These are phyloP conservation scores for Oryza officinalis DNA, from an alignment of 176 grass and related monocot genomes.

Conservation along the genomic window DNA sequence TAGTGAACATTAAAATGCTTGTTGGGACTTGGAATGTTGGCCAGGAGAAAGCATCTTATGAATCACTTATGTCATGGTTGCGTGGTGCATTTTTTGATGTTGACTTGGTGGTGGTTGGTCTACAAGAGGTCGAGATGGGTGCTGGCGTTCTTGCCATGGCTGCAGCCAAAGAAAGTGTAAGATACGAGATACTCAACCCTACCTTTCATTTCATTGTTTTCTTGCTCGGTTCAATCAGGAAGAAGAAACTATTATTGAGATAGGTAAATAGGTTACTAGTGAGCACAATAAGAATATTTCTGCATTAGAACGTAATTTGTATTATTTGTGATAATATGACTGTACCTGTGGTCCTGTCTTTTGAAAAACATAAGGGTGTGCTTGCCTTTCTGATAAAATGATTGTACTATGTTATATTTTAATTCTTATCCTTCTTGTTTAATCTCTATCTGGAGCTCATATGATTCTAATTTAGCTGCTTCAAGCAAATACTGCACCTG, in stretches of 20 bases:
- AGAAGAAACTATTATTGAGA: constrained; percentile 22
- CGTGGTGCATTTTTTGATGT: constrained; percentile 60
- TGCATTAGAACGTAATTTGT: constrained; percentile 1
- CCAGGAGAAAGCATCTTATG: constrained; percentile 74
- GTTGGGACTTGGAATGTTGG: constrained; percentile 95
- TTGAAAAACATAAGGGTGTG: not conserved
- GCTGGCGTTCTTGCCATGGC: constrained; percentile 98
- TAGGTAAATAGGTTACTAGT: not conserved
- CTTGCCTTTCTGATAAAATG: not conserved
- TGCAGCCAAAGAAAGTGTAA: constrained; percentile 98
- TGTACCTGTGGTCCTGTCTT: not conserved
- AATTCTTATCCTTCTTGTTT: constrained; percentile 4
- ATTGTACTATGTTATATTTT: constrained; percentile 6
- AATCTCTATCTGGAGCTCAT: constrained; percentile 16
- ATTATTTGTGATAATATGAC: not conserved
- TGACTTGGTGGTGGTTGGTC: constrained; percentile 83
- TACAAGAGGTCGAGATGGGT: constrained; percentile 99
- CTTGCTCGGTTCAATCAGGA: constrained; percentile 7
- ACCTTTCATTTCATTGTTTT: constrained; percentile 22
- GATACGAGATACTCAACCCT: constrained; percentile 47
- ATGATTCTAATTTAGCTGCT: not conserved
- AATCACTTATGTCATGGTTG: constrained; percentile 84
- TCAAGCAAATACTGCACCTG: constrained; percentile 15
- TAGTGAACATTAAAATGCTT: constrained; percentile 84
- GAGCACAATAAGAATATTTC: not conserved